A percentile compares a stretch with the other conserved stretches of the same genome.
Evolutionary conservation across 2,329 filamentous ascomycete genomes (phyloP).

Genomic region (Monilinia fructigena): DNA sequence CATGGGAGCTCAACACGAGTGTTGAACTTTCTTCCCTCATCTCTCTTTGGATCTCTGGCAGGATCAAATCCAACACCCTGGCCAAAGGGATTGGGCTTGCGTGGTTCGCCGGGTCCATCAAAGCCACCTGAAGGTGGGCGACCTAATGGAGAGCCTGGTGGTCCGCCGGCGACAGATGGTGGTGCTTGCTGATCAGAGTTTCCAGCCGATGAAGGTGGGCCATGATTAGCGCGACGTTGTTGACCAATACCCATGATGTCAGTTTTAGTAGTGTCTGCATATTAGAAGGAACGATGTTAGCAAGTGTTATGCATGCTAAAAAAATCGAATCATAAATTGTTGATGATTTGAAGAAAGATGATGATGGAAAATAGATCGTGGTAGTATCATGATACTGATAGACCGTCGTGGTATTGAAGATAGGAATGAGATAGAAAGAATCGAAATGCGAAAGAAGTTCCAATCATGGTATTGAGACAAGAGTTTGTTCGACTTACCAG

Average conservation of each 20-base stretch:
- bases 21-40: conserved; percentile 41
- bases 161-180: background rate
- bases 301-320: background rate
- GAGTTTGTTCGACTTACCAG: background rate
- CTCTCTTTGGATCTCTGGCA: conserved; percentile 35
- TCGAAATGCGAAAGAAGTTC: background rate
- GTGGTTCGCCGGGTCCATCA: conserved; percentile 16
- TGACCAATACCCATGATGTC: conserved; percentile 17
- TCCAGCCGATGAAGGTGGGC: background rate
- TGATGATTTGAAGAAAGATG: background rate
- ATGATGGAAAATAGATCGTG: background rate
- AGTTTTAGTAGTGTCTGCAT: background rate
- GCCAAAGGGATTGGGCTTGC: conserved; percentile 27
- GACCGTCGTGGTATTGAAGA: background rate
- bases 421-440: background rate
- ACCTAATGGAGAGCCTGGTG: background rate
- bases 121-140: conserved; percentile 7
- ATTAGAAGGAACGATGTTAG: conserved; percentile 1
- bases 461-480: background rate
- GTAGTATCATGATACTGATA: background rate
- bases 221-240: background rate
- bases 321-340: background rate
- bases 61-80: conserved; percentile 47
- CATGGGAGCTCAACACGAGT: conserved; percentile 51
- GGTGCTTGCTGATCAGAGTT: conserved; percentile 7